Evolutionary conservation across 179 eudicot species (phyloP).

Genomic region (Carnegiea gigantea): DNA sequence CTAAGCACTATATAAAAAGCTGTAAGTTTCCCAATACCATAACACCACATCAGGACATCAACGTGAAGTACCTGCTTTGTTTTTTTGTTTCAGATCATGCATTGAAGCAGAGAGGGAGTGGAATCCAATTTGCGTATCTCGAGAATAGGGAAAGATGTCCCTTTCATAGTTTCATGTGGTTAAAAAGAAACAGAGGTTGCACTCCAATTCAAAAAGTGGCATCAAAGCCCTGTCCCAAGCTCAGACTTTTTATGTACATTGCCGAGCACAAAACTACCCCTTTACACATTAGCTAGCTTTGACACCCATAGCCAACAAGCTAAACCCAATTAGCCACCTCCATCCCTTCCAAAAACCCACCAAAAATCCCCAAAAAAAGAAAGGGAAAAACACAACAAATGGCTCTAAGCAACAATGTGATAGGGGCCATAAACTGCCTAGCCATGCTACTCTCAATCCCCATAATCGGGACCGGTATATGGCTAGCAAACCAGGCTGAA

Average conservation of each 20-base stretch:
- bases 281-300: slow-evolving; percentile 21
- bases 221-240: slow-evolving; percentile 16
- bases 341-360: not conserved
- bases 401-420: slow-evolving; percentile 84
- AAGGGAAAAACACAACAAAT: slow-evolving; percentile 24
- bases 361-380: too few relatives aligned
- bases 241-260: slow-evolving; percentile 14
- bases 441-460: slow-evolving; percentile 84
- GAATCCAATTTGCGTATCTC: slow-evolving; percentile 20
- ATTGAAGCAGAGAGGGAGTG: too few relatives aligned
- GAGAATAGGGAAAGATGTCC: slow-evolving; percentile 21
- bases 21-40: not conserved
- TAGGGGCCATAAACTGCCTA: slow-evolving; percentile 72
- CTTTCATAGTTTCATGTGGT: slow-evolving; percentile 12
- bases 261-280: slow-evolving; percentile 11
- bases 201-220: slow-evolving; percentile 21
- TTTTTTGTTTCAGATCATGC: too few relatives aligned
- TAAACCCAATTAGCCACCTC: not conserved
- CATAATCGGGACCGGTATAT: slow-evolving; percentile 77
- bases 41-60: not conserved
- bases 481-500: slow-evolving; percentile 65
- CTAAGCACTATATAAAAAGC: not conserved
- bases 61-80: too few relatives aligned
- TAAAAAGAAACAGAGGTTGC: slow-evolving; percentile 14
- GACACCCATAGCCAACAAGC: too few relatives aligned